These are phyloP conservation scores for Laguncularia racemosa DNA, from an alignment of 345 rosid genomes.

Conservation along the genomic window DNA sequence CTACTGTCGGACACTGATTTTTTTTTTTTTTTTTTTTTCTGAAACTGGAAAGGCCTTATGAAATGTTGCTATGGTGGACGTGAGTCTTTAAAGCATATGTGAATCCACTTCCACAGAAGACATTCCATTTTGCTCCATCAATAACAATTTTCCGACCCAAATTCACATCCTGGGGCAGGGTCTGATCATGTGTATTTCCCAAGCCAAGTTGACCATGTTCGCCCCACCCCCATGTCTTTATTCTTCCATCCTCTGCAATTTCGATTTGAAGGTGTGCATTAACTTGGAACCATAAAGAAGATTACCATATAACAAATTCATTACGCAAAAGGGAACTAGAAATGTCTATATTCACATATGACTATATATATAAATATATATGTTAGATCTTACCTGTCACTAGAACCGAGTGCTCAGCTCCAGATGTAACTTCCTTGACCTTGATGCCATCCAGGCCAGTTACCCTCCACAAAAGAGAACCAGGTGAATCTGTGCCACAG, in stretches of 20 bases:
- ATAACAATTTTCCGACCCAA: slow-evolving; percentile 15
- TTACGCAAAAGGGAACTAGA: not conserved
- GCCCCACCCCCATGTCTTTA: slow-evolving; percentile 96
- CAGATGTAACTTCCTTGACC: slow-evolving; percentile 58
- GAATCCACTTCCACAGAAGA: slow-evolving; percentile 89
- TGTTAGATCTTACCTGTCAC: slow-evolving; percentile 40
- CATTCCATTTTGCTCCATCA: slow-evolving; percentile 15
- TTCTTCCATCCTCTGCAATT: slow-evolving; percentile 46
- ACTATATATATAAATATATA: not conserved
- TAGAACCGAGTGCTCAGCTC: slow-evolving; percentile 86
- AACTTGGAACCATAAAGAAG: not conserved
- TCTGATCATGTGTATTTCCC: slow-evolving; percentile 56
- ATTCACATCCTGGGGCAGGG: slow-evolving; percentile 36
- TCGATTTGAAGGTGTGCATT: not conserved
- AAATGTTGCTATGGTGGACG: not conserved
- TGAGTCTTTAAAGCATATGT: slow-evolving; percentile 34
- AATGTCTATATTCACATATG: no score
- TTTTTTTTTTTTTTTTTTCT: no score
- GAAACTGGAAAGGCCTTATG: not conserved
- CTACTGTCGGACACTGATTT: no score
- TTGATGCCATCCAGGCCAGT: slow-evolving; percentile 29
- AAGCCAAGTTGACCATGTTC: slow-evolving; percentile 94
- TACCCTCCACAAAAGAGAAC: slow-evolving; percentile 36
- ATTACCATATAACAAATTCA: not conserved
- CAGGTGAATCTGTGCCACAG: slow-evolving; percentile 5